Base-by-base conservation (phyloP, 1,284 basidiomycete genomes). In the Melampsora americana region DNA sequence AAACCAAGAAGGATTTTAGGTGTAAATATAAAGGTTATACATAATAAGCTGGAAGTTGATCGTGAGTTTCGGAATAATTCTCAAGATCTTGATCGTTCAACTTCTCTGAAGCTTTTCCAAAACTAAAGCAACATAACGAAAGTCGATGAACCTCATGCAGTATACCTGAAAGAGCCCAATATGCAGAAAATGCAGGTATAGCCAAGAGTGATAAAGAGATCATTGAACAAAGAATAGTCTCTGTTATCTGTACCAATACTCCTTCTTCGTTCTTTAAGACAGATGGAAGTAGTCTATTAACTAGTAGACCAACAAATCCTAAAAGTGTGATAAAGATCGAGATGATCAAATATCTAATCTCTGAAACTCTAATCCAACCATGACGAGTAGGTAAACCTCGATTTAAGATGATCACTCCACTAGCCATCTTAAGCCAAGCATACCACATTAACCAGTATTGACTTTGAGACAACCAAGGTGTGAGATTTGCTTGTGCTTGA, bases 391-490 rank as follows among this genome's bases (percentile, higher is more conserved):
- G 53, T 12, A 59, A 12, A 26, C 53, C 53, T 12, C 23, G 28
- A 16, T 28, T 59, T 16, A 59, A 59, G 20, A 59, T 23, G 9
- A 59, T 28, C 53, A 30, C 53, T 23, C 53, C 53, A 59, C n/a
- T 26, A 16, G 28, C 23, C 53, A 59, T 59, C 20, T 59, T 59
- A 26, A 30, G 11, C 53, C 53, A 59, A 23, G 53, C 53, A 30
- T 59, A 59, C 53, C 53, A 59, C n/a, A 59, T 59, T 16, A 59
- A 26, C 53, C 53, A 59, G 3, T 59, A 30, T 26, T 59, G 53
- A 11, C 23, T 26, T 59, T 59, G 53, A 30, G 53, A 23, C 20
- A 3, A 26, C 53, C 53, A 59, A 23, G 53, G n/a, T 59, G 28
- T 9, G 23, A 26, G 53, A 23, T 26, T 59, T 28, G 11, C 53